Evolutionary conservation across 202 grass and related monocot genomes (phyloP).

Genomic region (Miscanthus sacchariflorus): DNA sequence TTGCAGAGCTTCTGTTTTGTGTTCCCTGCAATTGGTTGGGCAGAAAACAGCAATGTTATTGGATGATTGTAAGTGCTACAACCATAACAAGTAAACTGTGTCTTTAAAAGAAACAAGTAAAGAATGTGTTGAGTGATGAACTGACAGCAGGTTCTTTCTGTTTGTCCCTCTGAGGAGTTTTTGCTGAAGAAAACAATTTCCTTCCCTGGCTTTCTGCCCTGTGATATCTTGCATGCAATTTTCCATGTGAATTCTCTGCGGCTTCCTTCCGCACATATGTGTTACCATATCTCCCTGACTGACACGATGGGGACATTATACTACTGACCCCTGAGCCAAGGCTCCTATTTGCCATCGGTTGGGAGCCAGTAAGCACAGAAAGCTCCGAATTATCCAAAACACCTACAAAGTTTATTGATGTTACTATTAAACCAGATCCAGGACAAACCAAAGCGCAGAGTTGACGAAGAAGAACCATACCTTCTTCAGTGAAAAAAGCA

Average conservation of each 20-base stretch:
- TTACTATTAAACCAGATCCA: neutral
- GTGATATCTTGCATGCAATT: constrained; percentile 47
- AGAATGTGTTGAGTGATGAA: constrained; percentile 4
- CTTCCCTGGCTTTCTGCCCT: constrained; percentile 46
- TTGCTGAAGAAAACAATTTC: constrained; percentile 61
- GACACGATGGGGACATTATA: constrained; percentile 33
- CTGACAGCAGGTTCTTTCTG: constrained; percentile 46
- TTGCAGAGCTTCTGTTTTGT: constrained; percentile 35
- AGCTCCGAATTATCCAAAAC: constrained; percentile 77
- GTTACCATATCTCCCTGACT: constrained; percentile 43
- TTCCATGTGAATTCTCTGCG: constrained; percentile 38
- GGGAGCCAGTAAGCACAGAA: constrained; percentile 67
- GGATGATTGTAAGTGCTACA: neutral
- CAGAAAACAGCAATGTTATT: constrained; percentile 33
- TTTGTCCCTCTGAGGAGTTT: constrained; percentile 45
- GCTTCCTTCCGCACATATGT: constrained; percentile 36
- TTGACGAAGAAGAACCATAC: constrained; percentile 26
- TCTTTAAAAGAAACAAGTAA: constrained; percentile 24
- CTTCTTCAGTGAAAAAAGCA: constrained; percentile 88
- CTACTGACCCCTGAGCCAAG: constrained; percentile 15
- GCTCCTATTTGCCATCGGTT: constrained; percentile 37
- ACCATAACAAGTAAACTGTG: neutral
- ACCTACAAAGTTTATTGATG: constrained; percentile 52
- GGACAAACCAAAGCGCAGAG: neutral
- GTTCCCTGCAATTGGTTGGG: constrained; percentile 36